These are phyloP conservation scores for Silene conica DNA, from an alignment of 148 eudicot genomes.

Conservation along the genomic window DNA sequence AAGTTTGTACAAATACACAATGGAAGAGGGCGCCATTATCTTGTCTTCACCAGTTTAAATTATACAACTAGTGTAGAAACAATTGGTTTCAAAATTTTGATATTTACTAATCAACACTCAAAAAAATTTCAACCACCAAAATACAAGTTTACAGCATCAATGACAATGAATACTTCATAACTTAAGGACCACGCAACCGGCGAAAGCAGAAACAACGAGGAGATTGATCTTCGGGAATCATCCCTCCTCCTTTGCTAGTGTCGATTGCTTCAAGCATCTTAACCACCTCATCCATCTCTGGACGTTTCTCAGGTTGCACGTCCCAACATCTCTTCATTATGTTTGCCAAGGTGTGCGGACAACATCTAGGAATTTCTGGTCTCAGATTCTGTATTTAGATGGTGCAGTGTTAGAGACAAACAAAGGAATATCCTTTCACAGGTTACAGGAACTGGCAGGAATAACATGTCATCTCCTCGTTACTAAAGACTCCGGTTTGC, in stretches of 20 bases:
- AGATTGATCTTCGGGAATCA: slow-evolving; percentile 73
- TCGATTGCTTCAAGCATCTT: slow-evolving; percentile 65
- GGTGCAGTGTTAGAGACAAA: background rate
- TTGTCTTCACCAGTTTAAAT: background rate
- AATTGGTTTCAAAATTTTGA: background rate
- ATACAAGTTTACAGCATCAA: background rate
- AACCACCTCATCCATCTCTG: slow-evolving; percentile 81
- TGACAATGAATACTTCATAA: background rate
- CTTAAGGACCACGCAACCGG: slow-evolving; percentile 62
- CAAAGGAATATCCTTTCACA: background rate
- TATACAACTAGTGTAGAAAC: background rate
- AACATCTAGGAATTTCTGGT: slow-evolving; percentile 75
- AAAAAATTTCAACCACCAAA: background rate
- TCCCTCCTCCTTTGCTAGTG: slow-evolving; percentile 81
- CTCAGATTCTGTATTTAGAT: slow-evolving; percentile 49
- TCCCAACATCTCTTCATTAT: slow-evolving; percentile 87
- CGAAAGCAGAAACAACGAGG: slow-evolving; percentile 69
- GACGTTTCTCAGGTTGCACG: slow-evolving; percentile 59
- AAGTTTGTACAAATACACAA: background rate
- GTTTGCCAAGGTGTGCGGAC: slow-evolving; percentile 60
- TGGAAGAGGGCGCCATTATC: background rate
- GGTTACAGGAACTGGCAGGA: no score
- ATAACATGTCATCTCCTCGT: no score
- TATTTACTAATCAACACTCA: background rate
- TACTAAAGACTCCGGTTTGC: no score